Base-by-base conservation (phyloP, 75 land plant genomes). In the Picea glauca region DNA sequence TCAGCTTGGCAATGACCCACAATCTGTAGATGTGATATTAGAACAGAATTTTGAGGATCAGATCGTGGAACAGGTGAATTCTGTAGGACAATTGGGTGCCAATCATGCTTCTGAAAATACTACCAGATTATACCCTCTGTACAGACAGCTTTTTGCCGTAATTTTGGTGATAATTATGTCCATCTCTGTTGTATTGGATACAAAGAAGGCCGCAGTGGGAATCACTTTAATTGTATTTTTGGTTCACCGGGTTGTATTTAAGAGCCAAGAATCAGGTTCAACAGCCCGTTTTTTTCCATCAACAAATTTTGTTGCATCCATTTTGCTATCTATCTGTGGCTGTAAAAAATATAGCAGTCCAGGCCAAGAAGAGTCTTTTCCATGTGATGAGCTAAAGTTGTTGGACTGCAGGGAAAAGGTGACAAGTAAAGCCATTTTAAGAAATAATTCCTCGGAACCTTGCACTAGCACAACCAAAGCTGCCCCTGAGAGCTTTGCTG, bases 161-260 rank as follows among this genome's bases (percentile, higher is more conserved):
- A 30, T 57, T 56, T 23, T 75, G 58, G 0, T 75, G 14, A 21
- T 75, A 31, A 50, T 13, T 14, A 4, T 75, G 14, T 58, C 35
- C 23, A 54, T 75, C 13, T 75, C 76, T 30, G 35, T 75, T 13
- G 58, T 75, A 23, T 54, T 75, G 31, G 76, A 75, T 54, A 23
- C 56, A 2, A 75, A 75, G 33, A 57, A 14, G 58, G 35, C 76
- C 2, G 76, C 76, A 13, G 76, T 75, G 20, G 76, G 59, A 57
- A 17, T 75, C 17, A 75, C 76, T 56, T 57, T 23, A 14, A 17
- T 58, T 75, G 76, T 75, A 4, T 75, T 40, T 31, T 15, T 75
- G 43, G 17, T 75, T 20, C 15, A 13, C 33, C 32, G 76, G 76
- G 8, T 75, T 23, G 43, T 50, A 50, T 50, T 50, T 50, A 50